Percentiles rank a stretch among this genome's conserved stretches.
These are phyloP conservation scores for Camellia japonica DNA, from an alignment of 148 eudicot species.

Conservation along the genomic window DNA sequence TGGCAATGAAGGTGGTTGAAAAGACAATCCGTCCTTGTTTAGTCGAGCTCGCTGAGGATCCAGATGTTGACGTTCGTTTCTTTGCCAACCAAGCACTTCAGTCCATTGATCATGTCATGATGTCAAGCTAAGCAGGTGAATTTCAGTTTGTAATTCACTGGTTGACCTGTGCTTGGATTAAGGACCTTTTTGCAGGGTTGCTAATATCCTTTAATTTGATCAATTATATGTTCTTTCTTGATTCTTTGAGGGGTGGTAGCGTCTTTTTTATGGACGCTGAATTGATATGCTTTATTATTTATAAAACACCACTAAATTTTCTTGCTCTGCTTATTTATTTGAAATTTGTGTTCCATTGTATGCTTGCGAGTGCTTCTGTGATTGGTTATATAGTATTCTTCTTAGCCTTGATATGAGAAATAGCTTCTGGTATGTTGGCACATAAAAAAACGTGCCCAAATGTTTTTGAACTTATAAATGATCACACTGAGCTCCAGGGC, in stretches of 20 bases:
- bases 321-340: not conserved
- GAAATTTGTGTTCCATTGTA: too few species aligned
- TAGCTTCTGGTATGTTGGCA: constrained; percentile 48
- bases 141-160: not conserved
- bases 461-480: not conserved
- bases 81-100: constrained; percentile 89
- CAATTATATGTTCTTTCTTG: not conserved
- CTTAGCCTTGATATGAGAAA: constrained; percentile 40
- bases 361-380: too few species aligned
- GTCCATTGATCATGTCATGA: constrained; percentile 80
- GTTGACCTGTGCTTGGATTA: not conserved
- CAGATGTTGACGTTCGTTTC: constrained; percentile 89
- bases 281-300: constrained; percentile 6
- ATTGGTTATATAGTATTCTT: not conserved
- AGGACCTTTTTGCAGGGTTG: not conserved
- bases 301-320: constrained; percentile 9
- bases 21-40: constrained; percentile 72
- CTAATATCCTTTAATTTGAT: too few species aligned
- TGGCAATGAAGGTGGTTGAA: constrained; percentile 64
- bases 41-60: constrained; percentile 82
- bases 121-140: constrained; percentile 53
- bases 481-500: constrained; percentile 24
- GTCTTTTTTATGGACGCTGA: not conserved
- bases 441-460: constrained; percentile 60
- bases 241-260: not conserved